These are phyloP conservation scores for Pseudozyma pruni DNA, from an alignment of 1,284 basidiomycete genomes.

Conservation along the genomic window DNA sequence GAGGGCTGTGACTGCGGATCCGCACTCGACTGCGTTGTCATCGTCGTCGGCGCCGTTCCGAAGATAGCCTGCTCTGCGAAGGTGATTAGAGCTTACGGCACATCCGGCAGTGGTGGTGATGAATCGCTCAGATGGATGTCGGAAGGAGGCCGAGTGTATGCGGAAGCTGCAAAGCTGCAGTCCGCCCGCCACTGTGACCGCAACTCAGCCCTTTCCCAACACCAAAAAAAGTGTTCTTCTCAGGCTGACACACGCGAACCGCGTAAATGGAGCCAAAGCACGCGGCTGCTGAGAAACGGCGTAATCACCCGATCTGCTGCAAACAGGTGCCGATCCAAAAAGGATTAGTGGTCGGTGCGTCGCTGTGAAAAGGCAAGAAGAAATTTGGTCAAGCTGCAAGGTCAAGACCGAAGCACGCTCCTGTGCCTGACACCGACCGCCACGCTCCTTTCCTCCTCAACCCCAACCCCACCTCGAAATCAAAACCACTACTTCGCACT, in stretches of 20 bases:
- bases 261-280: constrained; percentile 13
- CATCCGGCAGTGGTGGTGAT: not conserved
- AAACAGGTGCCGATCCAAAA: not conserved
- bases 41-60: constrained; percentile 1
- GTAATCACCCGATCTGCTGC: no score
- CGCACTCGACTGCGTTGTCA: constrained; percentile 32
- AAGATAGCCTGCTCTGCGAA: not conserved
- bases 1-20: constrained; percentile 33
- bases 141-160: no score
- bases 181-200: constrained; percentile 7
- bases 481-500: no score
- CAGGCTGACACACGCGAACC: constrained; percentile 15
- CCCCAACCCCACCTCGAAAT: constrained; percentile 1
- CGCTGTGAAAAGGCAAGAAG: constrained; percentile 9
- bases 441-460: not conserved
- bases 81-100: not conserved
- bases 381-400: constrained; percentile 18
- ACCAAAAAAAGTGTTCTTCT: constrained; percentile 4
- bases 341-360: constrained; percentile 15
- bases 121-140: no score
- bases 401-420: constrained; percentile 4
- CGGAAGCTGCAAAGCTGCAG: not conserved
- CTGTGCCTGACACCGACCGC: not conserved
- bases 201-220: constrained; percentile 14
- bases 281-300: constrained; percentile 1